Base-by-base conservation (phyloP, 768 basidiomycete species). In the Mycena vulgaris region DNA sequence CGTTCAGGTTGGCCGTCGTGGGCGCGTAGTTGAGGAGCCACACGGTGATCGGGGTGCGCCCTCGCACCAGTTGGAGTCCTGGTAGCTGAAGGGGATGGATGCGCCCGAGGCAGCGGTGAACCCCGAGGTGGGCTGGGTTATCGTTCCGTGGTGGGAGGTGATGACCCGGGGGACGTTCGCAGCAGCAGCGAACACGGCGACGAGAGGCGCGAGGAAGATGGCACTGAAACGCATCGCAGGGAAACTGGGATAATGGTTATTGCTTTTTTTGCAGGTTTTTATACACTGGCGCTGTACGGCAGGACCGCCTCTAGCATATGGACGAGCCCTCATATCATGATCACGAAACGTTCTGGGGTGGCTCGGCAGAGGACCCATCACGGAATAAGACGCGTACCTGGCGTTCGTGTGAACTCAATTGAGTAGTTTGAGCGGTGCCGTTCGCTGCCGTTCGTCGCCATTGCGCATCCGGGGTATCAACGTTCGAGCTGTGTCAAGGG, bases 31-130 rank as follows among this genome's bases (percentile, higher is more conserved):
- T 59, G 47, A 68, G 64, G 37, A 75, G 70, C 72, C 73, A 75
- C 17, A 73, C 75, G 17, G 68, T 57, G 59, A 74, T 74, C n/a
- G 70, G 49, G 28, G 45, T 72, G 66, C 75, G 61, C 66, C 73
- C n/a, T 75, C 57, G 37, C 75, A 75, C 75, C 75, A 75, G 73
- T 75, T 74, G 19, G 68, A 71, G 49, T 74, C 75, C 39, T 45
- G 33, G 66, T 71, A 75, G 30, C 27, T 60, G 63, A 75, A 75
- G 17, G 75, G 68, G 64, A 75, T 58, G 6, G 62, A n/a, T 0
- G 21, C 28, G 2, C 56, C 66, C 14, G 56, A 35, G 37, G 68
- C 21, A 49, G 66, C 53, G 49, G 55, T 35, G 35, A 39, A 9
- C 21, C 59, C 68, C 5, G 33, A 51, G 9, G 70, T 40, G 0